A percentile compares a stretch with the other conserved stretches of the same genome.
Conservation (phyloP, 768 basidiomycete genomes). For the Hypholoma sublateritium region DNA sequence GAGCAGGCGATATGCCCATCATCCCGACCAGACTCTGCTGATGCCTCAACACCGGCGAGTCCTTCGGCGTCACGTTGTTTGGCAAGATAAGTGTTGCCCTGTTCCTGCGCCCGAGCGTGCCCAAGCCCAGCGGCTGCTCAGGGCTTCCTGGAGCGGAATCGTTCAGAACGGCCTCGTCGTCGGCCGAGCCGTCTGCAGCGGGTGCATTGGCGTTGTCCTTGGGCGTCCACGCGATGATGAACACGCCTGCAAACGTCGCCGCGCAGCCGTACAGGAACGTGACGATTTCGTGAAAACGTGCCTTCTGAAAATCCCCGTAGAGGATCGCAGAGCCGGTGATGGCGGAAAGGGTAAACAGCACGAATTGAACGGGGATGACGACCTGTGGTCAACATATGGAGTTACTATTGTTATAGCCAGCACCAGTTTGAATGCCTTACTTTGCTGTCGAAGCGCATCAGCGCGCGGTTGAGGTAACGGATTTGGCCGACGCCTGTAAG, state of each 20-base stretch:
- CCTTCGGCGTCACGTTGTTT: slow-evolving; percentile 33
- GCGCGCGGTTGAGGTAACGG: slow-evolving; percentile 78
- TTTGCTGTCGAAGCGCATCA: slow-evolving; percentile 94
- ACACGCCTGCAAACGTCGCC: slow-evolving; percentile 89
- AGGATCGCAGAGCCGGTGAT: slow-evolving; percentile 92
- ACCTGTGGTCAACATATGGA: slow-evolving; percentile 40
- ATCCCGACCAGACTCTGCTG: slow-evolving; percentile 59
- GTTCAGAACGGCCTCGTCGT: slow-evolving; percentile 3
- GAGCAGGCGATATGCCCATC: slow-evolving; percentile 73
- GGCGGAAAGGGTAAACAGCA: slow-evolving; percentile 90
- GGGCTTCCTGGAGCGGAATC: slow-evolving; percentile 13
- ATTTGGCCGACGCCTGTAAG: slow-evolving; percentile 83
- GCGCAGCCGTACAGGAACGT: slow-evolving; percentile 86
- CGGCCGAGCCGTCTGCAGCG: slow-evolving; percentile 16
- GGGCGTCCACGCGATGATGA: slow-evolving; percentile 77
- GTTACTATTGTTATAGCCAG: background rate
- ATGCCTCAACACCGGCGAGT: slow-evolving; percentile 46
- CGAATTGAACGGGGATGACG: slow-evolving; percentile 94
- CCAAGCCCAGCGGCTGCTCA: slow-evolving; percentile 21
- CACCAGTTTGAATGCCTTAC: slow-evolving; percentile 33
- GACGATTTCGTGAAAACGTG: slow-evolving; percentile 77
- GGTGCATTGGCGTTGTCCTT: slow-evolving; percentile 26
- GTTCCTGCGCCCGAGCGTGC: slow-evolving; percentile 37
- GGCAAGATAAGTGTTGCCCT: slow-evolving; percentile 51
- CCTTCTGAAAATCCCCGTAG: slow-evolving; percentile 88